Percentiles rank a stretch among this genome's conserved stretches.
phyloP scores from a whole-genome alignment of 345 rosid species.

The Aurinia saxatilis region DNA sequence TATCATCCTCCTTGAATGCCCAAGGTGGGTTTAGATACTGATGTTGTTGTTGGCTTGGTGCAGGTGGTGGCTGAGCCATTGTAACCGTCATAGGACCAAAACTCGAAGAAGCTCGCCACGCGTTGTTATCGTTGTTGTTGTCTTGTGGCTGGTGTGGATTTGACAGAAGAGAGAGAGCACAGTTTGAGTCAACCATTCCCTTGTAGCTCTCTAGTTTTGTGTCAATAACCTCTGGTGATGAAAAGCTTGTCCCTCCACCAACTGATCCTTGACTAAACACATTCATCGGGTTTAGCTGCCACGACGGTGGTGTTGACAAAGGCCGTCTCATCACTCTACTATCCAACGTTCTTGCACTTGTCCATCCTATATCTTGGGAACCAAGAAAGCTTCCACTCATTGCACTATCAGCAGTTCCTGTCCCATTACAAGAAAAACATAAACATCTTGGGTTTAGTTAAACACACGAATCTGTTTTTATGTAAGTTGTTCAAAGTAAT shows the following conservation, averaged over 20 bases:
- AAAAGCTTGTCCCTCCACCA: conserved; percentile 37
- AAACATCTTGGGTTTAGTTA: background rate
- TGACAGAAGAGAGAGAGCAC: conserved; percentile 99
- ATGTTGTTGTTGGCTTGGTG: conserved; percentile 30
- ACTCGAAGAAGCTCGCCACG: conserved; percentile 32
- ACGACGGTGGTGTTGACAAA: conserved; percentile 28
- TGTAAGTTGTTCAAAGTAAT: background rate
- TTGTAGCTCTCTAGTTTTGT: conserved; percentile 56
- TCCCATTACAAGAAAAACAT: background rate
- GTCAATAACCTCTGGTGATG: conserved; percentile 42
- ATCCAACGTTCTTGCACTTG: conserved; percentile 45
- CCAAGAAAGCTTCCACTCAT: conserved; percentile 27
- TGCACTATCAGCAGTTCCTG: conserved; percentile 16
- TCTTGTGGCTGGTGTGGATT: conserved; percentile 60
- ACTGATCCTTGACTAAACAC: conserved; percentile 45
- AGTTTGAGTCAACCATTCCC: conserved; percentile 56
- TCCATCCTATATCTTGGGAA: conserved; percentile 16
- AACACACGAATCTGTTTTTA: background rate
- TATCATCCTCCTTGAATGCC: conserved; percentile 47
- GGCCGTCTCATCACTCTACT: conserved; percentile 53
- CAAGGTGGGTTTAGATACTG: conserved; percentile 47
- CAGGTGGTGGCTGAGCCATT: conserved; percentile 46
- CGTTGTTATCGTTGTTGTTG: conserved; percentile 35
- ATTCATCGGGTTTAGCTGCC: conserved; percentile 36
- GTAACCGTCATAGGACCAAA: conserved; percentile 36